Conservation (phyloP, 2,329 filamentous ascomycete genomes). For the Apiospora aurea region DNA sequence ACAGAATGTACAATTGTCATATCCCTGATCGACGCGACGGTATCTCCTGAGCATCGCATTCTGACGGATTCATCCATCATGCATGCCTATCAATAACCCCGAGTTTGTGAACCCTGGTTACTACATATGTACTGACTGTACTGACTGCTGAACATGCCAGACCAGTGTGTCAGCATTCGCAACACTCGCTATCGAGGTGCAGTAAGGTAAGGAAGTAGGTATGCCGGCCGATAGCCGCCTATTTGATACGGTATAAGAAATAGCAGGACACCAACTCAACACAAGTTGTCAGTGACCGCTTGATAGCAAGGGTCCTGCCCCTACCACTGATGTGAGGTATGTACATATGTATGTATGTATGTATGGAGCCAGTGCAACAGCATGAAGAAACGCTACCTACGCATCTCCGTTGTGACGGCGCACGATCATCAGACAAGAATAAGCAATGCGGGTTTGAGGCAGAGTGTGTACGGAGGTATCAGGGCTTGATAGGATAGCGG, state of each 20-base stretch:
- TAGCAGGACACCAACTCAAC: neutral
- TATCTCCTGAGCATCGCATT: conserved; percentile 1
- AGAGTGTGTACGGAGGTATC: neutral
- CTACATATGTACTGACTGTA: neutral
- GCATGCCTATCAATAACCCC: neutral
- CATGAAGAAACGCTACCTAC: neutral
- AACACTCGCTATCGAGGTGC: neutral
- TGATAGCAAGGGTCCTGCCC: conserved; percentile 4
- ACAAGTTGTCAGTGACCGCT: neutral
- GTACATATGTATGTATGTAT: neutral
- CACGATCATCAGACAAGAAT: conserved; percentile 8
- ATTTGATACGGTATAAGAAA: neutral
- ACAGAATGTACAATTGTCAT: neutral
- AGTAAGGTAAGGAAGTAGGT: neutral
- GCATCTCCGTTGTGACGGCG: neutral
- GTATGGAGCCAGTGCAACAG: neutral
- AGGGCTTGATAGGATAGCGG: neutral
- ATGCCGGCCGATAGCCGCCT: neutral
- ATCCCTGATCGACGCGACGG: neutral
- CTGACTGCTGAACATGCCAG: neutral
- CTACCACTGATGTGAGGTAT: neutral
- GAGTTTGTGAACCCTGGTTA: neutral
- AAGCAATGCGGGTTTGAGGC: conserved; percentile 5
- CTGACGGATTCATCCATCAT: neutral
- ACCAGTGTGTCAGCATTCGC: neutral